Conservation (phyloP, 169 alveolate species). For the Eimeria tenella region DNA sequence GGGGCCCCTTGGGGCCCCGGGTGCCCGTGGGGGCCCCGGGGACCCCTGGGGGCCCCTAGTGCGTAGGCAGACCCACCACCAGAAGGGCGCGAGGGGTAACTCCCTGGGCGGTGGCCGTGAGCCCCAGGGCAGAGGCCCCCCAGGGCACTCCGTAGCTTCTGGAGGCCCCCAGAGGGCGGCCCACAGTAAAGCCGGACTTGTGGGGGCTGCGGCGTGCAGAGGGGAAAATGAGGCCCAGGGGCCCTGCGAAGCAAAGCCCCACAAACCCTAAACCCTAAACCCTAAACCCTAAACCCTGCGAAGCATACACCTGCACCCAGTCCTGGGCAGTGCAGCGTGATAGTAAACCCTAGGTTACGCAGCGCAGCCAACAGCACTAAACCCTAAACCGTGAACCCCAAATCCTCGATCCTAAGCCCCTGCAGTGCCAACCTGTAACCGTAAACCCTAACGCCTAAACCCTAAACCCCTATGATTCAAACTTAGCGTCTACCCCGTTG, state of each 20-base stretch:
- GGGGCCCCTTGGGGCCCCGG: no score
- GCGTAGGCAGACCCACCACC: slow-evolving; percentile 1
- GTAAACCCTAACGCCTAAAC: not conserved
- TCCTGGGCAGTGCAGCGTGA: no score
- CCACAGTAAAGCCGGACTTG: slow-evolving; percentile 47
- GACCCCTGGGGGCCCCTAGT: not conserved
- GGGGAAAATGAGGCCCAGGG: slow-evolving; percentile 55
- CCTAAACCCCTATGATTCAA: not conserved
- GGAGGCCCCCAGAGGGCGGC: slow-evolving; percentile 2
- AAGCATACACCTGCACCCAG: no score
- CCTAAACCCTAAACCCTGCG: not conserved
- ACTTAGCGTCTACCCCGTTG: not conserved
- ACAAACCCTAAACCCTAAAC: slow-evolving; percentile 14
- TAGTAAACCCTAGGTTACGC: no score
- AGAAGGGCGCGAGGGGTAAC: slow-evolving; percentile 68
- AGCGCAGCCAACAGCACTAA: not conserved
- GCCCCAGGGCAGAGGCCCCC: slow-evolving; percentile 48
- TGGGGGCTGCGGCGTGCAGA: slow-evolving; percentile 46
- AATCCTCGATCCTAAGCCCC: not conserved
- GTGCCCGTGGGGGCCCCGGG: no score
- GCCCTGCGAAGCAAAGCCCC: slow-evolving; percentile 34
- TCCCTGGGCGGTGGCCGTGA: slow-evolving; percentile 75
- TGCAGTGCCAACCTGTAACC: not conserved
- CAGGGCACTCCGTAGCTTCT: slow-evolving; percentile 50
- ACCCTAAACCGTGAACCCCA: not conserved